Percentiles rank a stretch among this genome's conserved stretches.
Conservation (phyloP, 345 rosid genomes). For the Citrus sinensis region DVS_A1.0 CM039163.1:41354001-41354500, state of each 20-base stretch:
- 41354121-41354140: constrained; percentile 37
- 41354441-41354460: constrained; percentile 25
- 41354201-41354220: constrained; percentile 34
- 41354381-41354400: constrained; percentile 5
- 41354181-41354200: constrained; percentile 31
- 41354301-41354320: constrained; percentile 9
- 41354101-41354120: constrained; percentile 36
- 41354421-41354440: constrained; percentile 27
- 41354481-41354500: constrained; percentile 29
- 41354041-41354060: constrained; percentile 46
- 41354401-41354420: constrained; percentile 27
- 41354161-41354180: constrained; percentile 41
- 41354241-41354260: constrained; percentile 35
- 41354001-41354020: constrained; percentile 30
- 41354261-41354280: constrained; percentile 33
- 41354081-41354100: constrained; percentile 37
- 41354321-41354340: not conserved
- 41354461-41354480: constrained; percentile 26
- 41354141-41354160: constrained; percentile 44
- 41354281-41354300: constrained; percentile 27
- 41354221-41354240: constrained; percentile 31
- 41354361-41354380: not conserved
- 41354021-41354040: constrained; percentile 43
- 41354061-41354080: constrained; percentile 44
- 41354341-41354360: not conserved